Conservation (phyloP, 805 yeast genomes). For the Saccharomycopsis sp. region DNA sequence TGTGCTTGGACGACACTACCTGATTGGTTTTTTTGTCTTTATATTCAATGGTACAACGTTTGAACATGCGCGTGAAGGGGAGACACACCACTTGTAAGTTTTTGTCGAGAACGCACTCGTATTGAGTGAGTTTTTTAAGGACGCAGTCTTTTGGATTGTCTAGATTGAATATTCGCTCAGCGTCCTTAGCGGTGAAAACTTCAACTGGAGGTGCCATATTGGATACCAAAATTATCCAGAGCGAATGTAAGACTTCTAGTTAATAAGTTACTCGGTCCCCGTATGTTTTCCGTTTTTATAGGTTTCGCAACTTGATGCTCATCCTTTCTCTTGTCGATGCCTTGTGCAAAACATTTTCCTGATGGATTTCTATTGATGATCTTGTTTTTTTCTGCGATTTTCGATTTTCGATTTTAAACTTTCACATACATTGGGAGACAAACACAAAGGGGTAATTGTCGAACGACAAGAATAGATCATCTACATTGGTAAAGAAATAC, state of each 20-base stretch:
- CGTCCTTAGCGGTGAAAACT: constrained; percentile 2
- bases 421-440: no score
- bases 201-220: constrained; percentile 15
- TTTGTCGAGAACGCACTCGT: constrained; percentile 11
- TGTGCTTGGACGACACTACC: neutral
- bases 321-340: neutral
- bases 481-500: neutral
- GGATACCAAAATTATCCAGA: no score
- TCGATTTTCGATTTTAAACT: neutral
- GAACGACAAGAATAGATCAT: neutral
- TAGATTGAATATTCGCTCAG: neutral
- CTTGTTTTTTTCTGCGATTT: neutral
- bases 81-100: constrained; percentile 11
- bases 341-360: neutral
- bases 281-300: no score
- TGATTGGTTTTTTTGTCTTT: constrained; percentile 7
- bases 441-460: neutral
- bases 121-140: constrained; percentile 16
- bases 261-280: no score
- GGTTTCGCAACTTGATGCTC: no score
- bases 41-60: constrained; percentile 11
- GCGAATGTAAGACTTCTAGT: no score
- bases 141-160: constrained; percentile 10
- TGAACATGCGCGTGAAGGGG: constrained; percentile 16
- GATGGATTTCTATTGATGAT: neutral